Evolutionary conservation across 176 grass and related monocot species (phyloP), one percentile per base, ranked within the genome.

Genomic region (Musa acuminata): DNA sequence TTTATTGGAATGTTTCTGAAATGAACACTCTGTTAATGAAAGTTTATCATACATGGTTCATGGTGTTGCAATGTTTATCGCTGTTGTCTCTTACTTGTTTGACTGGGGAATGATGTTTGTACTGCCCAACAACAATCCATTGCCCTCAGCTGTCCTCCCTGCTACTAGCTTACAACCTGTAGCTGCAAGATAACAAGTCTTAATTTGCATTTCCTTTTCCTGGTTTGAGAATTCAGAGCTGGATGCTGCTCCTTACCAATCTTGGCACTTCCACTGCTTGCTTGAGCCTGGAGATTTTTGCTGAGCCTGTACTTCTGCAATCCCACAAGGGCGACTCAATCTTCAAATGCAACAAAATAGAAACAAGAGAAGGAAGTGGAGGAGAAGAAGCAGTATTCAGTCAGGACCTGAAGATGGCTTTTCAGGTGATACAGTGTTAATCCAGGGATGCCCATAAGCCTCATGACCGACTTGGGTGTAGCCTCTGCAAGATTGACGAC

Each of bases 381-480:
- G 35, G 35, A 43, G 35, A 6, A 43, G 35, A 53, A 66, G 51
- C 14, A 69, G 8, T 51, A 81, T n/a, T 75, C 59, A 21, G 58
- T 87, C 67, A 77, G 79, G 84, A 92, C 93, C 90, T 97, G 93
- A 78, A 97, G 89, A 80, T 97, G 93, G 11, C 93, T 97, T 79
- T 97, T 97, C 14, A 97, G 93, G 83, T 97, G 93, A 81, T 97
- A 97, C 16, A 97, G 60, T 43, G 93, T 97, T 74, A 97, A 62
- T 72, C 90, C 93, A 53, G 93, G 87, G 80, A 97, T 92, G 24
- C 93, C 93, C 93, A 97, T 93, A 8, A 90, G 77, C 71, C 77
- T 87, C 93, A 93, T 97, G 80, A 97, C 86, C 20, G 93, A 85
- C 83, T 97, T 97, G 0, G 93, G 93, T 19, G 93, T 97, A 35